These are phyloP conservation scores for Wickerhamomyces alni DNA, from an alignment of 805 yeast species.

Conservation along the genomic window DNA sequence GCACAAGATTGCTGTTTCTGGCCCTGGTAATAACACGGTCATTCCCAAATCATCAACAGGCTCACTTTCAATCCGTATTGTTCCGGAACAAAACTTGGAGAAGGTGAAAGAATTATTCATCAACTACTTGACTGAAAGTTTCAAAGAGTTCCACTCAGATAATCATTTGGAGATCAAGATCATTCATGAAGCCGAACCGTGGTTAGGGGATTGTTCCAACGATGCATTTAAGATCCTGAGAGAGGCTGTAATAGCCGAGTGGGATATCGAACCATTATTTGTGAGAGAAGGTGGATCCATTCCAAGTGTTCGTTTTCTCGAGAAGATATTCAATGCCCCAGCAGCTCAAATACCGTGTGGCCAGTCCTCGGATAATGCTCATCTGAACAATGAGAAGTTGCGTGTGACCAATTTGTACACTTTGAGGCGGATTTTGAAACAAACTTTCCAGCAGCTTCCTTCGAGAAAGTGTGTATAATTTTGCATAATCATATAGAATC, in stretches of 20 bases:
- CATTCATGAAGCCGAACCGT: slow-evolving; percentile 87
- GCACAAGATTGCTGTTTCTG: slow-evolving; percentile 80
- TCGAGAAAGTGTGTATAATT: slow-evolving; percentile 6
- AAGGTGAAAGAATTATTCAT: slow-evolving; percentile 48
- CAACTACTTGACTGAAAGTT: slow-evolving; percentile 40
- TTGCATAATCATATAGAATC: not conserved
- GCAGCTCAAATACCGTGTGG: slow-evolving; percentile 98
- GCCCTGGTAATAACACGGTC: slow-evolving; percentile 85
- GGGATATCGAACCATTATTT: slow-evolving; percentile 79
- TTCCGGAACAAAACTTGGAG: slow-evolving; percentile 76
- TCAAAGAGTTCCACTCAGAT: slow-evolving; percentile 45
- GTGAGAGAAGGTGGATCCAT: slow-evolving; percentile 97
- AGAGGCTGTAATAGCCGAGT: slow-evolving; percentile 55
- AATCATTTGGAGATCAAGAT: slow-evolving; percentile 59
- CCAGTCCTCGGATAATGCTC: slow-evolving; percentile 92
- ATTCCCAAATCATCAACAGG: slow-evolving; percentile 81
- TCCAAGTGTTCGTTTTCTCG: slow-evolving; percentile 82
- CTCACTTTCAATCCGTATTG: slow-evolving; percentile 75
- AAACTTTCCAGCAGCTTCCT: slow-evolving; percentile 19
- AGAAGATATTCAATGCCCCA: slow-evolving; percentile 74
- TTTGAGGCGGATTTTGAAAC: slow-evolving; percentile 52
- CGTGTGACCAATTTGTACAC: slow-evolving; percentile 74
- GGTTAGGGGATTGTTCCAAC: slow-evolving; percentile 86
- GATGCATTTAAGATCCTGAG: slow-evolving; percentile 63
- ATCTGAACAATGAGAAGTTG: slow-evolving; percentile 79